A percentile compares a stretch with the other conserved stretches of the same genome.
phyloP scores from a whole-genome alignment of 2,329 filamentous ascomycete genomes.

The Ustulina deusta region DNA sequence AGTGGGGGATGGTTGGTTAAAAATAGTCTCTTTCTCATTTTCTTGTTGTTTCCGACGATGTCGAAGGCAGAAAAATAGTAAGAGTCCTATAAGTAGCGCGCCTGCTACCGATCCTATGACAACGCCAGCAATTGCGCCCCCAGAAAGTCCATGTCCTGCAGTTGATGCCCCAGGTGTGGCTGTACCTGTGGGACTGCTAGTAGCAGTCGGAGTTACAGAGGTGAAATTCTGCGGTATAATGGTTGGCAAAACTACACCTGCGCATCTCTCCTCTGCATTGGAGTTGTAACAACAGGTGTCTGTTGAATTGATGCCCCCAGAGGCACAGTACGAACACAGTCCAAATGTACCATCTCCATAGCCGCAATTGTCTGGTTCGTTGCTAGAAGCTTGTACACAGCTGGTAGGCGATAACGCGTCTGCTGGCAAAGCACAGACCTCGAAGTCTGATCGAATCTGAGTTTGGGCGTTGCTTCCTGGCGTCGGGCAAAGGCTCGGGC shows the following conservation, averaged over 20 bases:
- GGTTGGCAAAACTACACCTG: slow-evolving; percentile 80
- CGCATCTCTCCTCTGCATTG: slow-evolving; percentile 78
- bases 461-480: slow-evolving; percentile 73
- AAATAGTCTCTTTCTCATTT: slow-evolving; percentile 77
- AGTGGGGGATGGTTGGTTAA: slow-evolving; percentile 90
- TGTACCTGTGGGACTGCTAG: slow-evolving; percentile 56
- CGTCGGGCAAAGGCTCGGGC: slow-evolving; percentile 77
- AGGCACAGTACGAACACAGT: slow-evolving; percentile 87
- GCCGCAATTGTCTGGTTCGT: slow-evolving; percentile 90
- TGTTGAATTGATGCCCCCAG: slow-evolving; percentile 88
- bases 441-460: slow-evolving; percentile 92
- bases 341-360: slow-evolving; percentile 78
- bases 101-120: slow-evolving; percentile 84
- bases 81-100: slow-evolving; percentile 73
- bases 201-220: slow-evolving; percentile 59
- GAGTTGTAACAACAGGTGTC: slow-evolving; percentile 94
- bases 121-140: slow-evolving; percentile 91
- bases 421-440: slow-evolving; percentile 86
- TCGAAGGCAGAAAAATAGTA: slow-evolving; percentile 76
- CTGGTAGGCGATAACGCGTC: slow-evolving; percentile 76
- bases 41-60: slow-evolving; percentile 63
- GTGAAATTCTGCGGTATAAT: slow-evolving; percentile 75
- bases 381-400: slow-evolving; percentile 81
- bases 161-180: slow-evolving; percentile 50
- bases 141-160: slow-evolving; percentile 67